phyloP scores from a whole-genome alignment of 2,329 filamentous ascomycete species.

The Dendrostoma leiphaemia region DNA sequence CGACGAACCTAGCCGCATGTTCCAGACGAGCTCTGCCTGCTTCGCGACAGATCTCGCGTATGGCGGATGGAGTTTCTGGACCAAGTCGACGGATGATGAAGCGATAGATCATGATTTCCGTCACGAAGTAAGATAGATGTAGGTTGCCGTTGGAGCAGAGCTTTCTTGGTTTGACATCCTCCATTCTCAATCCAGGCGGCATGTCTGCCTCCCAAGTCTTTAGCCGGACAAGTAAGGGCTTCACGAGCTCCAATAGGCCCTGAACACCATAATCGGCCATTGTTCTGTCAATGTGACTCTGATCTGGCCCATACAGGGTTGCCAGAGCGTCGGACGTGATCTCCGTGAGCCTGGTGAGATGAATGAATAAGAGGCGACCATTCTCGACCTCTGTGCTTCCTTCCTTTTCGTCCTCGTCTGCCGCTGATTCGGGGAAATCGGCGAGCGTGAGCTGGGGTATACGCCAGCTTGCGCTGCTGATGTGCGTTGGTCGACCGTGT shows the following conservation, averaged over 20 bases:
- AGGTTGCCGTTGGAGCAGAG: slow-evolving; percentile 71
- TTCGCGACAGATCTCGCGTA: slow-evolving; percentile 74
- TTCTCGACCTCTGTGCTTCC: slow-evolving; percentile 65
- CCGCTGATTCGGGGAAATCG: slow-evolving; percentile 73
- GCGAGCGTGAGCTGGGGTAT: slow-evolving; percentile 64
- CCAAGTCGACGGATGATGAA: slow-evolving; percentile 85
- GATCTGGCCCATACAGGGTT: slow-evolving; percentile 77
- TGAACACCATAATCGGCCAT: no score
- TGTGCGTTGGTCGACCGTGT: slow-evolving; percentile 81
- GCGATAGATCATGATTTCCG: slow-evolving; percentile 89
- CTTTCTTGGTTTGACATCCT: slow-evolving; percentile 56
- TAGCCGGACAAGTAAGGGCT: no score
- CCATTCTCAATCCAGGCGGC: slow-evolving; percentile 23
- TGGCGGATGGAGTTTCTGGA: slow-evolving; percentile 46
- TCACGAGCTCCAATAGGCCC: no score
- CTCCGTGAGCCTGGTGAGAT: slow-evolving; percentile 72
- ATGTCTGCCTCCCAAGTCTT: no score
- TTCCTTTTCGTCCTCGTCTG: slow-evolving; percentile 59
- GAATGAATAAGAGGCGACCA: slow-evolving; percentile 68
- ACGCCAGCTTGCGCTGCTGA: slow-evolving; percentile 69
- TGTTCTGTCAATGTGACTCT: no score
- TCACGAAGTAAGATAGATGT: slow-evolving; percentile 89
- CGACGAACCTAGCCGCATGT: slow-evolving; percentile 94
- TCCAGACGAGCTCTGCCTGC: slow-evolving; percentile 92
- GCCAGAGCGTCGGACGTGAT: slow-evolving; percentile 79